Evolutionary conservation across 2,329 filamentous ascomycete genomes (phyloP).

Genomic region (Talaromyces funiculosus): DNA sequence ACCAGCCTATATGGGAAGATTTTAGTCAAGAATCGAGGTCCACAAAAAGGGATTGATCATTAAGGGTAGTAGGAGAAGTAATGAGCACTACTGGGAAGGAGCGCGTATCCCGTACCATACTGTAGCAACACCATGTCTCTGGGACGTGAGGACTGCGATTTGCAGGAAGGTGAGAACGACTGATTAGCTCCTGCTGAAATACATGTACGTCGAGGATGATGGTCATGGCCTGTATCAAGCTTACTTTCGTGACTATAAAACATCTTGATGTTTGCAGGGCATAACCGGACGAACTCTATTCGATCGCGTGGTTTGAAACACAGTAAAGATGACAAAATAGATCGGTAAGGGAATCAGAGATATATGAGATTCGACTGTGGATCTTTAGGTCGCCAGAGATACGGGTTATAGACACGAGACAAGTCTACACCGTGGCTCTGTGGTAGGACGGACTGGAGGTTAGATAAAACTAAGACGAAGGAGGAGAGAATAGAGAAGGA

Average conservation of each 20-base stretch:
- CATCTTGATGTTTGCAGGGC: conserved; percentile 49
- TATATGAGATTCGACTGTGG: not conserved
- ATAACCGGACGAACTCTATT: not conserved
- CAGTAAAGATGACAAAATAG: not conserved
- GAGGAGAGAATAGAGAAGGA: conserved; percentile 3
- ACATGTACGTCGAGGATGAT: not conserved
- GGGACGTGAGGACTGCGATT: conserved; percentile 65
- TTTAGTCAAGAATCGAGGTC: not conserved
- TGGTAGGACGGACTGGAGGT: not conserved
- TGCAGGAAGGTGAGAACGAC: conserved; percentile 5
- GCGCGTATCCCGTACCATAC: conserved; percentile 61
- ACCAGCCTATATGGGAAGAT: conserved; percentile 61
- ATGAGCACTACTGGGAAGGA: not conserved
- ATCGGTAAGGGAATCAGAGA: not conserved
- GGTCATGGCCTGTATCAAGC: conserved; percentile 25
- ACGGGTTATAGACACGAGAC: not conserved
- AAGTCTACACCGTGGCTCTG: not conserved
- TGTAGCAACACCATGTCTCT: conserved; percentile 87
- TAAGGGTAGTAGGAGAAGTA: not conserved
- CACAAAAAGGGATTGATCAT: not conserved
- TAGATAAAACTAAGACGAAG: conserved; percentile 9
- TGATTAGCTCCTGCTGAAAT: conserved; percentile 1
- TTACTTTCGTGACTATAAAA: conserved; percentile 94
- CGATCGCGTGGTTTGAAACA: not conserved
- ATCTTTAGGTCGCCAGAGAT: not conserved